phyloP scores from a whole-genome alignment of 306 rosid species.

The Lathyrus oleraceus region DNA sequence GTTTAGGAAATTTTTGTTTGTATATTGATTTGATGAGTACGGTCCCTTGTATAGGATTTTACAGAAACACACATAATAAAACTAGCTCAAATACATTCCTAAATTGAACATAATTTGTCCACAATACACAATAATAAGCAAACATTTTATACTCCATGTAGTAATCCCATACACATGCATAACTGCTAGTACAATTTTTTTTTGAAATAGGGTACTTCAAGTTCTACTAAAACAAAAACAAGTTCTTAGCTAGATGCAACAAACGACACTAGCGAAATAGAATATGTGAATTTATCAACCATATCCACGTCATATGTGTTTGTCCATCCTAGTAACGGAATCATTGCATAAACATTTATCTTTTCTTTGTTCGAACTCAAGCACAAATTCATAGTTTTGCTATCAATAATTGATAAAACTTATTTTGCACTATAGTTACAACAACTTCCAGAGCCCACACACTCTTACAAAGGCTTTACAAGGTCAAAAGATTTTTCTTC shows the following conservation, averaged over 20 bases:
- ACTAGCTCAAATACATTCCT: constrained; percentile 60
- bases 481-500: constrained; percentile 81
- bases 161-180: constrained; percentile 56
- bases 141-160: constrained; percentile 42
- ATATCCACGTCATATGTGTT: constrained; percentile 45
- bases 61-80: constrained; percentile 28
- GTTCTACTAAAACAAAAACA: constrained; percentile 4
- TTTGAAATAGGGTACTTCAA: constrained; percentile 35
- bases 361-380: constrained; percentile 43
- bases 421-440: too few species aligned
- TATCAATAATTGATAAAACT: constrained; percentile 51
- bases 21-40: too few species aligned
- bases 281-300: constrained; percentile 44
- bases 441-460: too few species aligned
- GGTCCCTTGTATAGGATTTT: too few species aligned
- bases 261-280: constrained; percentile 28
- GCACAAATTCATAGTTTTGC: constrained; percentile 46
- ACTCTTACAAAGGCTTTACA: too few species aligned
- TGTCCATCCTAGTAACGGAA: constrained; percentile 44
- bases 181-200: constrained; percentile 43
- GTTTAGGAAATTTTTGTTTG: too few species aligned
- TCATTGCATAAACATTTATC: constrained; percentile 34
- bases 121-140: constrained; percentile 50
- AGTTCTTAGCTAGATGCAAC: constrained; percentile 44
- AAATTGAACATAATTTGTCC: constrained; percentile 56